Evolutionary conservation across 495 filamentous ascomycete species (phyloP).

Genomic region (Evernia prunastri): DNA sequence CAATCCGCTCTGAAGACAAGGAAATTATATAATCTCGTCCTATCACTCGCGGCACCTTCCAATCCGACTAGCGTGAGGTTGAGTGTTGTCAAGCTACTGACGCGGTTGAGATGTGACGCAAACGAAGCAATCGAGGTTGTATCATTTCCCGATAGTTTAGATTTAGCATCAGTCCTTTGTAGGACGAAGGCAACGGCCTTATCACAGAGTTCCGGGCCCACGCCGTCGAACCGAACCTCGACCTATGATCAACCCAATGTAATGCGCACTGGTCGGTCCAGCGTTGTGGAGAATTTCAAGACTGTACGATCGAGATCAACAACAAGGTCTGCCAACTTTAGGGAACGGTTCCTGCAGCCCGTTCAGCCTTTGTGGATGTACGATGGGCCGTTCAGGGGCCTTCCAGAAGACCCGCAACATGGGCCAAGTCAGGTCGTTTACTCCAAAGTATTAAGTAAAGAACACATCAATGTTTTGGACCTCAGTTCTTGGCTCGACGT

Average conservation of each 20-base stretch:
- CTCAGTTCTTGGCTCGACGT: conserved; percentile 70
- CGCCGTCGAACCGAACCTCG: conserved; percentile 21
- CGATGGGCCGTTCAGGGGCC: conserved; percentile 37
- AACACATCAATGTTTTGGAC: conserved; percentile 43
- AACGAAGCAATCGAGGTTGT: conserved; percentile 64
- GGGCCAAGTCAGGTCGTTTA: conserved; percentile 43
- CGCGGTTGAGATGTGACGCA: conserved; percentile 75
- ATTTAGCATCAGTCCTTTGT: conserved; percentile 62
- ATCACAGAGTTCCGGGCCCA: conserved; percentile 17
- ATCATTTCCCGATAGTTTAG: conserved; percentile 57
- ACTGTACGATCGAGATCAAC: conserved; percentile 33
- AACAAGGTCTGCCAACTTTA: conserved; percentile 27
- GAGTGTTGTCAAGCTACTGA: conserved; percentile 74
- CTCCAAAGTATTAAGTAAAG: conserved; percentile 26
- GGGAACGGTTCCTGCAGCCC: conserved; percentile 33
- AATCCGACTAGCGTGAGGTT: conserved; percentile 62
- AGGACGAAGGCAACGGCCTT: conserved; percentile 50
- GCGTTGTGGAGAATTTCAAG: conserved; percentile 19
- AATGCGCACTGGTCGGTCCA: conserved; percentile 26
- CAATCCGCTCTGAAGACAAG: conserved; percentile 60
- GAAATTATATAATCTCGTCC: conserved; percentile 57
- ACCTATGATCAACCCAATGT: conserved; percentile 25
- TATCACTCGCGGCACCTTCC: conserved; percentile 53
- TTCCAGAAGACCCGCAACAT: conserved; percentile 47
- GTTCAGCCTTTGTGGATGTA: conserved; percentile 53